A percentile compares a stretch with the other conserved stretches of the same genome.
Conservation (phyloP, 2,329 filamentous ascomycete genomes). For the Neopestalotiopsis rosae region DNA sequence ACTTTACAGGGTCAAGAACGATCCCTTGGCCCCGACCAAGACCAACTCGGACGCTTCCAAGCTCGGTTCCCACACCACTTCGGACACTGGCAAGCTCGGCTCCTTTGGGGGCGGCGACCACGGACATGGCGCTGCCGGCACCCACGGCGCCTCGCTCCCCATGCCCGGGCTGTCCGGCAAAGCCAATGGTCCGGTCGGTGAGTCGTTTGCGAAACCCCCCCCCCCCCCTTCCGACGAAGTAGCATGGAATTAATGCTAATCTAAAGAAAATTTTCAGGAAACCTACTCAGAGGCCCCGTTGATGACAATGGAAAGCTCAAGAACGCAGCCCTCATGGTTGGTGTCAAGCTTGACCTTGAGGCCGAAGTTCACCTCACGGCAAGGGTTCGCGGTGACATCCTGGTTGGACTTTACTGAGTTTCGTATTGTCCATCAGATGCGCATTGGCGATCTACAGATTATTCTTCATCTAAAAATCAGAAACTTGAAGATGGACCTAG, state of each 20-base stretch:
- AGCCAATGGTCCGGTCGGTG: constrained; percentile 35
- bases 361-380: constrained; percentile 67
- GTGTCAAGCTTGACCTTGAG: constrained; percentile 68
- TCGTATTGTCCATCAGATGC: neutral
- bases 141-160: constrained; percentile 25
- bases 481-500: neutral
- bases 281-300: constrained; percentile 62
- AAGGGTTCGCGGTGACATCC: constrained; percentile 64
- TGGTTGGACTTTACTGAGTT: constrained; percentile 59
- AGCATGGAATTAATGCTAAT: no score
- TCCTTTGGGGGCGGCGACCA: neutral
- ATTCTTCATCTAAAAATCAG: neutral
- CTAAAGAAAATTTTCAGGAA: constrained; percentile 41
- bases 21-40: neutral
- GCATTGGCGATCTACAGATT: neutral
- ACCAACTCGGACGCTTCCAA: constrained; percentile 11
- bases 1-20: neutral
- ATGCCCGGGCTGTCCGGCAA: constrained; percentile 35
- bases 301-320: constrained; percentile 64
- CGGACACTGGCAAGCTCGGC: constrained; percentile 17
- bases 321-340: constrained; percentile 62
- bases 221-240: no score
- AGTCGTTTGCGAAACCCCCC: neutral
- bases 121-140: neutral
- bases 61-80: constrained; percentile 11